A percentile compares a stretch with the other conserved stretches of the same genome.
phyloP scores from a whole-genome alignment of 768 basidiomycete genomes.

The Panaeolus papilionaceus region DNA sequence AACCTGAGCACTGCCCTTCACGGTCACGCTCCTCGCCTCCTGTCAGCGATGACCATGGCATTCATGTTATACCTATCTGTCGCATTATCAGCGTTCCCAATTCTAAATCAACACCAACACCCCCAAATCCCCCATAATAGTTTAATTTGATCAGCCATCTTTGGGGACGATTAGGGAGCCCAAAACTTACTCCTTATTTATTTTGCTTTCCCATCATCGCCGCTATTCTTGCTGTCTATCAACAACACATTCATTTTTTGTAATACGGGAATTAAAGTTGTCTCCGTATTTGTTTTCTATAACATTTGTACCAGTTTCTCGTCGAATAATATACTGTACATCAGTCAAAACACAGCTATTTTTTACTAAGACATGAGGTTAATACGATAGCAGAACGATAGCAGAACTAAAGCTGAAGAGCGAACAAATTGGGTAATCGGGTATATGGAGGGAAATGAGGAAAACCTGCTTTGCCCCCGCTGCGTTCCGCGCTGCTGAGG shows the following conservation, averaged over 20 bases:
- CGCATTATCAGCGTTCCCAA: background rate
- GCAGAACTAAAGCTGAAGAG: no score
- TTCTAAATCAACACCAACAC: background rate
- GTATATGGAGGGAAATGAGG: no score
- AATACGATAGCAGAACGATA: no score
- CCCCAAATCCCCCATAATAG: background rate
- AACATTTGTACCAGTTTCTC: no score
- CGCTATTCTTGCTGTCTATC: no score
- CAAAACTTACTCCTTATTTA: background rate
- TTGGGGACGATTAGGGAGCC: background rate
- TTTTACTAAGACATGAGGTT: no score
- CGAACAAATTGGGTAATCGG: no score
- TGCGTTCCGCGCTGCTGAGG: conserved; percentile 4
- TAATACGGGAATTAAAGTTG: background rate
- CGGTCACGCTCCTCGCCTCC: background rate
- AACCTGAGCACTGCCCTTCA: conserved; percentile 4
- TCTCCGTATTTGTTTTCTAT: background rate
- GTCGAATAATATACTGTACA: no score
- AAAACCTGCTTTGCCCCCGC: background rate
- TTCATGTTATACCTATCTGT: background rate
- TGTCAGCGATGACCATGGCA: background rate
- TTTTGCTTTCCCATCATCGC: background rate
- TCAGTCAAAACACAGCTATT: no score
- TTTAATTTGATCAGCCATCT: background rate
- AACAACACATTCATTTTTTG: background rate